Evolutionary conservation across 164 flowering plant species (phyloP).

Genomic region (Magnolia officinalis): DNA sequence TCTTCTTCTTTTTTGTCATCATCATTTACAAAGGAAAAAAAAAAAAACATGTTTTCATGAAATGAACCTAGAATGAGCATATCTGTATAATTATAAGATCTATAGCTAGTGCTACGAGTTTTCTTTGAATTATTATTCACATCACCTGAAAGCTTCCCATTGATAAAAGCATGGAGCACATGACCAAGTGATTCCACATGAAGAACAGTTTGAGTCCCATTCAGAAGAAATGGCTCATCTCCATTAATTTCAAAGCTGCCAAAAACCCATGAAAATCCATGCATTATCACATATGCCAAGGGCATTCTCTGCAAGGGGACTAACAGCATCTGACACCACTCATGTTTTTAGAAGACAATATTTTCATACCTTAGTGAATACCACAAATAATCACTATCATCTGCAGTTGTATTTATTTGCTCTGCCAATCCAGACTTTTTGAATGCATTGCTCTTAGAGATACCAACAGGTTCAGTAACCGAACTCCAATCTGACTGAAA

Average conservation of each 20-base stretch:
- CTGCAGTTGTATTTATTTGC: constrained; percentile 95
- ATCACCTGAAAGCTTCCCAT: constrained; percentile 78
- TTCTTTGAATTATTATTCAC: neutral
- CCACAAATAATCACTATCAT: constrained; percentile 95
- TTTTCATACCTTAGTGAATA: constrained; percentile 75
- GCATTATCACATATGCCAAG: neutral
- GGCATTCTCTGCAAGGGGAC: neutral
- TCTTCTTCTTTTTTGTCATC: too few species aligned
- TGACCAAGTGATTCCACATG: constrained; percentile 93
- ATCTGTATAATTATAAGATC: neutral
- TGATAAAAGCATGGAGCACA: constrained; percentile 71
- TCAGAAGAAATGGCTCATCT: constrained; percentile 57
- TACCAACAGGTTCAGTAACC: constrained; percentile 80
- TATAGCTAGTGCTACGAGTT: neutral
- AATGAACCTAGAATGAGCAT: neutral
- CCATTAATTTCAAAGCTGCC: constrained; percentile 51
- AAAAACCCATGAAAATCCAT: constrained; percentile 10
- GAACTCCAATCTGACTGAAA: constrained; percentile 70
- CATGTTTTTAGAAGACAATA: neutral
- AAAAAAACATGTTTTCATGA: neutral
- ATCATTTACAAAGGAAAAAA: too few species aligned
- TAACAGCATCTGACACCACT: neutral
- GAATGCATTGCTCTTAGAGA: constrained; percentile 61
- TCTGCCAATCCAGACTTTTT: constrained; percentile 58
- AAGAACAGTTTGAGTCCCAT: constrained; percentile 61